Evolutionary conservation across 2,329 filamentous ascomycete genomes (phyloP), one percentile per base, ranked within the genome.

Genomic region (Didymellaceae sp.): DNA sequence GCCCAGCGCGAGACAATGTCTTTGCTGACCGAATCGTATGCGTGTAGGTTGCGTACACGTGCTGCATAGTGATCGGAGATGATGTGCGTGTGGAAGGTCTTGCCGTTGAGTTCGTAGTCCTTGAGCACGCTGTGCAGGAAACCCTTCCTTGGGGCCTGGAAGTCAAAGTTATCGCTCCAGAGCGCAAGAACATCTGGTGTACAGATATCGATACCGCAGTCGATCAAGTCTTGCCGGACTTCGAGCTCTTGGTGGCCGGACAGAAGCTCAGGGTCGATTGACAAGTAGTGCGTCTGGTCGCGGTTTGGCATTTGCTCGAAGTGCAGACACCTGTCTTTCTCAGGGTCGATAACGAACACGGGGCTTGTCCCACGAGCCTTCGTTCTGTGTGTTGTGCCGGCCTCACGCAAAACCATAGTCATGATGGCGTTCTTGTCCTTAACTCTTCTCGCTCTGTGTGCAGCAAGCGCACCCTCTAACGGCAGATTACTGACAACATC

Each of bases 131-230:
- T 92, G 69, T 92, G 90, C 26, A 99, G 76, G 65, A 96, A 97
- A 65, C 96, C 91, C 64, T 87, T 88, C 45, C 92, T 84, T 1
- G 93, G 91, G 6, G 91, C 82, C 71, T 97, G 91, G 72, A 96
- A 97, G 72, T 99, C 93, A 65, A 97, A 99, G 68, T 92, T 96
- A 75, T 99, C 94, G 7, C 91, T 94, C 90, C 94, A 99, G 49
- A 97, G 77, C 6, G 92, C 92, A 33, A 97, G 82, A 7, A 97
- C 92, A 68, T 97, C 94, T 0, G 93, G 92, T 1, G 94, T 97
- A 75, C 93, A 97, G 58, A 99, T 97, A 70, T 99, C 94, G 66
- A 99, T 94, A 43, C 90, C 89, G 62, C 91, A 92, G 73, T 99
- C 94, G 55, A 97, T 89, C 51, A 99, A 78, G 74, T 99, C 93